A percentile compares a stretch with the other conserved stretches of the same genome.
These are phyloP conservation scores for Scopulariopsis brevicaulis DNA, from an alignment of 2,329 filamentous ascomycete species.

Conservation along the genomic window DNA sequence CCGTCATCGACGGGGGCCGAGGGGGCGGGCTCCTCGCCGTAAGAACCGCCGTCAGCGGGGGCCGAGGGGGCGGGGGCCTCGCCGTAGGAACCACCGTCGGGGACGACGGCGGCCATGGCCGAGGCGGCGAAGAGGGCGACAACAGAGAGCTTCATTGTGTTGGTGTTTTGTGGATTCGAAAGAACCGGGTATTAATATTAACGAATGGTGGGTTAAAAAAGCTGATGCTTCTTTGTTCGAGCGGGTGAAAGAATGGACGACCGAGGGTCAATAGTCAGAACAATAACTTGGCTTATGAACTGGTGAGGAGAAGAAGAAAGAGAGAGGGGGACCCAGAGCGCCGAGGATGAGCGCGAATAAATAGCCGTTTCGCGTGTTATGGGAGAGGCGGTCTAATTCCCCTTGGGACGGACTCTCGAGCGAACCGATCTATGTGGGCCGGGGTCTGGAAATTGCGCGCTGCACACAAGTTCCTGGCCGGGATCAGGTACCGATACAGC, in stretches of 20 bases:
- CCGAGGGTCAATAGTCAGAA: slow-evolving; percentile 26
- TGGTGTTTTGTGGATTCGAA: slow-evolving; percentile 14
- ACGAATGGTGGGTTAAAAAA: slow-evolving; percentile 13
- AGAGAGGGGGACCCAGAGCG: slow-evolving; percentile 6
- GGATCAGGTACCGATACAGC: not conserved
- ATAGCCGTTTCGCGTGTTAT: slow-evolving; percentile 19
- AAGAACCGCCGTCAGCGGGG: slow-evolving; percentile 9
- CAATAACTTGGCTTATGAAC: slow-evolving; percentile 26
- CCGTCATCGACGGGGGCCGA: not conserved
- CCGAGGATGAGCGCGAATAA: slow-evolving; percentile 25
- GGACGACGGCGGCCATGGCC: slow-evolving; percentile 34
- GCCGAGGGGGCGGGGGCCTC: slow-evolving; percentile 12
- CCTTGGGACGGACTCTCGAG: not conserved
- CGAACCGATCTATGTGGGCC: not conserved
- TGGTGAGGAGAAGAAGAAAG: slow-evolving; percentile 26
- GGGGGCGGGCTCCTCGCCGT: not conserved
- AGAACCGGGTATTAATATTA: slow-evolving; percentile 17
- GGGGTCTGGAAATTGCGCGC: not conserved
- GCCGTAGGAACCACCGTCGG: slow-evolving; percentile 18
- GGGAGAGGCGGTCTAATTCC: not conserved
- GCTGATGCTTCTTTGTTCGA: slow-evolving; percentile 18
- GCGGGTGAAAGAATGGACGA: slow-evolving; percentile 42
- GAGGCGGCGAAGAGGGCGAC: slow-evolving; percentile 39
- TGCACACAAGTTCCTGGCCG: not conserved
- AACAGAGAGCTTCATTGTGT: slow-evolving; percentile 39